Percentiles rank a stretch among this genome's conserved stretches.
Evolutionary conservation across 2,329 filamentous ascomycete genomes (phyloP).

Genomic region (Raffaelea ambrosiae): DNA sequence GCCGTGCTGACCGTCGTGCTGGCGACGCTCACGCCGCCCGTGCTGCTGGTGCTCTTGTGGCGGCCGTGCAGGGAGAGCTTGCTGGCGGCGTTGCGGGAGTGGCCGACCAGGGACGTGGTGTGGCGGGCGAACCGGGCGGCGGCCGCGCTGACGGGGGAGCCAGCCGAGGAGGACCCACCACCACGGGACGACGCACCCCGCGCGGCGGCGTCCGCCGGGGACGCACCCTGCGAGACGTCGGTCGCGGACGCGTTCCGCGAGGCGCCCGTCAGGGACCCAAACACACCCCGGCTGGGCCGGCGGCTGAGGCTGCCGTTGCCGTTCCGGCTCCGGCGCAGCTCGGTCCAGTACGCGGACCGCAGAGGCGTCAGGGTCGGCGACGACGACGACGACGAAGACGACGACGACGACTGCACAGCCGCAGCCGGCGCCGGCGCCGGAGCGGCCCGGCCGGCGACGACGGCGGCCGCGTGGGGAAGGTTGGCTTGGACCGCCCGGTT

Average conservation of each 20-base stretch:
- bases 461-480: not conserved
- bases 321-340: not conserved
- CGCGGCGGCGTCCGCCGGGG: too few relatives aligned
- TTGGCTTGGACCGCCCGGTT: not conserved
- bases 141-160: too few relatives aligned
- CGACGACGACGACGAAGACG: too few relatives aligned
- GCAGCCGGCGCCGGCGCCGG: too few relatives aligned
- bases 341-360: not conserved
- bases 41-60: conserved; percentile 11
- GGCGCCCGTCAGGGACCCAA: too few relatives aligned
- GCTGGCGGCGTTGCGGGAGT: not conserved
- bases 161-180: too few relatives aligned
- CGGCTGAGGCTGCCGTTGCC: not conserved
- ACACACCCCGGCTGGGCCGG: not conserved
- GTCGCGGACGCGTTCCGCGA: too few relatives aligned
- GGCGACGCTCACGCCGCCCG: conserved; percentile 2
- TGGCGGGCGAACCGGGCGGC: not conserved
- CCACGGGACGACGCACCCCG: too few relatives aligned
- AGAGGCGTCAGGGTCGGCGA: too few relatives aligned
- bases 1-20: conserved; percentile 10
- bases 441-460: too few relatives aligned
- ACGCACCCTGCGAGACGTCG: too few relatives aligned
- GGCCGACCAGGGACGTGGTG: not conserved
- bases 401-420: too few relatives aligned
- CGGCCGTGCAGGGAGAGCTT: conserved; percentile 8